A percentile compares a stretch with the other conserved stretches of the same genome.
Evolutionary conservation across 441 rosid species (phyloP).

Genomic region (Pelargonium australe): DNA sequence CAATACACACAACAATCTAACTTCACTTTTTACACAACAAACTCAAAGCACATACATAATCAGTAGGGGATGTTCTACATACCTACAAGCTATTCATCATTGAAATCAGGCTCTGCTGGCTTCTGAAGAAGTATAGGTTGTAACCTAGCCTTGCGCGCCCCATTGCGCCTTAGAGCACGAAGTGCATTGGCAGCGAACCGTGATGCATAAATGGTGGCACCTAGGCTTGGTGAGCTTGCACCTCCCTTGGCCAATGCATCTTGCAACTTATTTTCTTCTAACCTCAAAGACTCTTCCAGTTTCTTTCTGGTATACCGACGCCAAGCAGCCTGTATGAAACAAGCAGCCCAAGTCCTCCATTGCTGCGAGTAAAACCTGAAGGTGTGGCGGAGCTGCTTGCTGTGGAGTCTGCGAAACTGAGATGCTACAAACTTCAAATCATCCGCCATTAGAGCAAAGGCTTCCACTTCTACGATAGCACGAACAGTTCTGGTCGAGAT

Average conservation of each 20-base stretch:
- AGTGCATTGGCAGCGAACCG: conserved; percentile 74
- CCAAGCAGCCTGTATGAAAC: conserved; percentile 85
- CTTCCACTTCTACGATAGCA: conserved; percentile 47
- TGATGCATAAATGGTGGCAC: conserved; percentile 70
- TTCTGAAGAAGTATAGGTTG: conserved; percentile 62
- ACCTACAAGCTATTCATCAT: conserved; percentile 15
- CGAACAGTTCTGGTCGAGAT: conserved; percentile 47
- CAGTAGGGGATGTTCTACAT: no score
- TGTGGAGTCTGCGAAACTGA: conserved; percentile 76
- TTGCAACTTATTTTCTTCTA: conserved; percentile 63
- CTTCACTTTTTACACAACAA: no score
- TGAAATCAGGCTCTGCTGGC: conserved; percentile 81
- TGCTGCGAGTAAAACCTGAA: conserved; percentile 74
- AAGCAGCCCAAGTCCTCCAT: conserved; percentile 94
- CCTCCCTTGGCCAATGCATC: conserved; percentile 61
- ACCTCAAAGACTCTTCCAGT: conserved; percentile 53
- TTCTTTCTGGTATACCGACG: conserved; percentile 61
- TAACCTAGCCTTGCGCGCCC: conserved; percentile 31
- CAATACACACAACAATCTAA: no score
- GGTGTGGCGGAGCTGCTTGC: conserved; percentile 70
- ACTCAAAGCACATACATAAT: no score
- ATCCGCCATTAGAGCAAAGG: conserved; percentile 50
- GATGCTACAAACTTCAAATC: conserved; percentile 66
- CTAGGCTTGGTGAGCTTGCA: conserved; percentile 61
- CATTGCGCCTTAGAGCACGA: conserved; percentile 37